Percentiles rank a stretch among this genome's conserved stretches.
Conservation (phyloP, 1,139 yeast genomes). For the Kurtzmaniella quercitrusa region DNA sequence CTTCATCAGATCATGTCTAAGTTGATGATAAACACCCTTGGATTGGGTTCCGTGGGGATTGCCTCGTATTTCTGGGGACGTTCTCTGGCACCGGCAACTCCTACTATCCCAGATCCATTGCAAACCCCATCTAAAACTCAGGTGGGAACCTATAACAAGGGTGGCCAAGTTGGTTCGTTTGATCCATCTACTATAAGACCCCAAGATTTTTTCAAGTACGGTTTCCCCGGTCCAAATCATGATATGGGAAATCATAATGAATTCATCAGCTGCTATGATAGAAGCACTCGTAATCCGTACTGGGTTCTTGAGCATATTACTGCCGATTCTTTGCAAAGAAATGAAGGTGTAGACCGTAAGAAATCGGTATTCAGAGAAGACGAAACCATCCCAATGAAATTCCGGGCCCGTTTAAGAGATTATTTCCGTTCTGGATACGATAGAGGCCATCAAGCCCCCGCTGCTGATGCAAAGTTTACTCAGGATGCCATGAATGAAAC, state of each 20-base stretch:
- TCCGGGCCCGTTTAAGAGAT: conserved; percentile 74
- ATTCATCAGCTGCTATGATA: conserved; percentile 80
- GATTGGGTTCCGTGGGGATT: conserved; percentile 36
- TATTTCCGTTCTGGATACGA: conserved; percentile 95
- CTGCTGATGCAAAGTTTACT: conserved; percentile 90
- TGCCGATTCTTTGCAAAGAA: conserved; percentile 53
- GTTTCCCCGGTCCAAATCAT: conserved; percentile 92
- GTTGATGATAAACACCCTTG: conserved; percentile 24
- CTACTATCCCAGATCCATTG: conserved; percentile 10
- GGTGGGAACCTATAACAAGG: conserved; percentile 14
- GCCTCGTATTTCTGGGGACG: conserved; percentile 44
- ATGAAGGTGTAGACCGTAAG: conserved; percentile 64
- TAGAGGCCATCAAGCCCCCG: conserved; percentile 97
- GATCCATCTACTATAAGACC: conserved; percentile 51
- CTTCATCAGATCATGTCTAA: conserved; percentile 23
- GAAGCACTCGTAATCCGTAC: conserved; percentile 81
- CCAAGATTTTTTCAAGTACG: conserved; percentile 75
- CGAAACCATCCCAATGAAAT: conserved; percentile 70
- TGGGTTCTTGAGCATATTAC: conserved; percentile 92
- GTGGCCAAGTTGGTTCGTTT: conserved; percentile 14
- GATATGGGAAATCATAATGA: conserved; percentile 73
- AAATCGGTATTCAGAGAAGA: conserved; percentile 85
- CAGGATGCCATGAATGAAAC: conserved; percentile 96
- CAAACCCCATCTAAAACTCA: conserved; percentile 10
- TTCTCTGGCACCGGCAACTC: conserved; percentile 17